A percentile compares a stretch with the other conserved stretches of the same genome.
Conservation (phyloP, 768 basidiomycete genomes). For the Lanmaoa pseudosensibilis region DNA sequence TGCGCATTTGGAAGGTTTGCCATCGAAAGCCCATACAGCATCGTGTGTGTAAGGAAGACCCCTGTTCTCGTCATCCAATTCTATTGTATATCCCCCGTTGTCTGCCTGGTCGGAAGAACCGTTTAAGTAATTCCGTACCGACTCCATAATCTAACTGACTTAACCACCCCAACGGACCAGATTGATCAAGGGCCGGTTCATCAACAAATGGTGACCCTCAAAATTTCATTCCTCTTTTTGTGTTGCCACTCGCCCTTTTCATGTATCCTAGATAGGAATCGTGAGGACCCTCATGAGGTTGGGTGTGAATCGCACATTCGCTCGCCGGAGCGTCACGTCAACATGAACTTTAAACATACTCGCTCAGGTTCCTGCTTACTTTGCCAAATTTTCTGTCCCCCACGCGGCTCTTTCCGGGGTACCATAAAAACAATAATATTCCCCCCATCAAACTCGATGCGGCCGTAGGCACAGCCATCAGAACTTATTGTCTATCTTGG, state of each 20-base stretch:
- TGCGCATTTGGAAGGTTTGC: constrained; percentile 29
- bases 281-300: neutral
- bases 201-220: constrained; percentile 13
- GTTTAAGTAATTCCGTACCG: constrained; percentile 5
- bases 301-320: constrained; percentile 14
- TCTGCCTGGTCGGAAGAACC: neutral
- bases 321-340: constrained; percentile 11
- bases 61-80: constrained; percentile 13
- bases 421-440: neutral
- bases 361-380: neutral
- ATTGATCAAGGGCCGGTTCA: constrained; percentile 1
- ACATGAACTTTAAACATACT: constrained; percentile 9
- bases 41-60: constrained; percentile 1
- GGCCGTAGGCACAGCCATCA: constrained; percentile 16
- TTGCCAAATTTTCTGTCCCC: neutral
- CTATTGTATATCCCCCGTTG: neutral
- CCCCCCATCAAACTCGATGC: neutral
- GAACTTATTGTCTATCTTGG: constrained; percentile 8
- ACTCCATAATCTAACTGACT: neutral
- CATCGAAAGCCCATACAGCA: constrained; percentile 21
- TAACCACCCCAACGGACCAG: neutral
- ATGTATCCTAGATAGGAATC: constrained; percentile 25
- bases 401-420: constrained; percentile 4
- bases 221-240: constrained; percentile 1
- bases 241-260: constrained; percentile 15